Evolutionary conservation across 2,329 filamentous ascomycete genomes (phyloP), one percentile per base, ranked within the genome.

Genomic region (Domatiomyces globalis): DNA sequence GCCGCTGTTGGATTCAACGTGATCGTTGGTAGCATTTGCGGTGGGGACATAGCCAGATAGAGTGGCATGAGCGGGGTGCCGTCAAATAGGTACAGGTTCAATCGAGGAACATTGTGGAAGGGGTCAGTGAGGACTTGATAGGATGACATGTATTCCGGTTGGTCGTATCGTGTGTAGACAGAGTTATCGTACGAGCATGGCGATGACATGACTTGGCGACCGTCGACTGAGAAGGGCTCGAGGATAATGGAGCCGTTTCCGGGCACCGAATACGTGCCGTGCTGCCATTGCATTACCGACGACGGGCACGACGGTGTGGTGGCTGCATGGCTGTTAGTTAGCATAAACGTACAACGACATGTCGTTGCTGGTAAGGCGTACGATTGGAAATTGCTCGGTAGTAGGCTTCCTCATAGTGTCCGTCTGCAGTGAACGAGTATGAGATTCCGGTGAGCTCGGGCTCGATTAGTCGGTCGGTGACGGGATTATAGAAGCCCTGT

Each of bases 231-330:
- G 58, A 85, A 78, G 4, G 83, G 83, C 5, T 67, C 73, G 48
- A 85, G 67, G 5, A 66, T 65, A 20, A 87, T 66, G 4, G 76
- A 79, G 43, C 80, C 79, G 60, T 84, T 76, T 18, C 68, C 60
- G 44, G 73, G 69, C 57, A 79, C 69, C 4, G 69, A 68, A 63
- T 78, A 84, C 50, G 66, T 78, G 43, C 83, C 83, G 63, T 87
- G 83, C 63, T 87, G 83, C 74, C 79, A 87, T 67, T 85, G 81
- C 71, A 86, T 78, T 46, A 85, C 75, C 7, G 76, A 80, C 50
- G 73, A 71, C 1, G 81, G 77, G 60, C 83, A 86, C 54, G 70
- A 66, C 25, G 83, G 83, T 12, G 73, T 69, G 46, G 68, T 66
- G 44, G 81, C 80, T 82, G 59, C 55, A 50, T 29, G 45, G 22